Percentiles rank a stretch among this genome's conserved stretches.
These are phyloP conservation scores for Talinum fruticosum DNA, from an alignment of 148 eudicot genomes.

Conservation along the genomic window DNA sequence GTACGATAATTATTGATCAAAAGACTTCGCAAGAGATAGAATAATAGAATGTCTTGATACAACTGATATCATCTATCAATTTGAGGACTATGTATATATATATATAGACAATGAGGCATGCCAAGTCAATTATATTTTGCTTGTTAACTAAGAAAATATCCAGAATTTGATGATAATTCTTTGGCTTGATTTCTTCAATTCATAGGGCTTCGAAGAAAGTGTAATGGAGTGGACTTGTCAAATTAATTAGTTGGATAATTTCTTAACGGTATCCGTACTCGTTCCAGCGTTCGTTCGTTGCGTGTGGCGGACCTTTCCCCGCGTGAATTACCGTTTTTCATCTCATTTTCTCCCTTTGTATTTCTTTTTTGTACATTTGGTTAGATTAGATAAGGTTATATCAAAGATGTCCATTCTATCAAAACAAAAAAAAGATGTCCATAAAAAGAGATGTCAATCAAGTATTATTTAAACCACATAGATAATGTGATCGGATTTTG, in stretches of 20 bases:
- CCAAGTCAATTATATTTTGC: background rate
- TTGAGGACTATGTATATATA: background rate
- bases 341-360: background rate
- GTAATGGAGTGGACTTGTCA: background rate
- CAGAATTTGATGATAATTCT: background rate
- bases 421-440: too few relatives aligned
- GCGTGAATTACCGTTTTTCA: background rate
- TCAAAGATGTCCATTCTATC: too few relatives aligned
- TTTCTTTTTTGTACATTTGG: too few relatives aligned
- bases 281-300: background rate
- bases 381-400: too few relatives aligned
- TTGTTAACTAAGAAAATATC: background rate
- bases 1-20: too few relatives aligned
- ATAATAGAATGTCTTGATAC: background rate
- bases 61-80: background rate
- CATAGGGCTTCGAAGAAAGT: background rate
- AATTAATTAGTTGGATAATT: background rate
- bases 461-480: too few relatives aligned
- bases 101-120: background rate
- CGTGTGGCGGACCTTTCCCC: background rate
- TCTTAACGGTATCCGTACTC: background rate
- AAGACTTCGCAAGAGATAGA: background rate
- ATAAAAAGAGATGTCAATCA: too few relatives aligned
- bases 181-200: background rate
- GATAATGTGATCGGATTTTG: too few relatives aligned